A percentile compares a stretch with the other conserved stretches of the same genome.
Conservation (phyloP, 495 filamentous ascomycete species). For the Penicillium bovifimosum region DNA sequence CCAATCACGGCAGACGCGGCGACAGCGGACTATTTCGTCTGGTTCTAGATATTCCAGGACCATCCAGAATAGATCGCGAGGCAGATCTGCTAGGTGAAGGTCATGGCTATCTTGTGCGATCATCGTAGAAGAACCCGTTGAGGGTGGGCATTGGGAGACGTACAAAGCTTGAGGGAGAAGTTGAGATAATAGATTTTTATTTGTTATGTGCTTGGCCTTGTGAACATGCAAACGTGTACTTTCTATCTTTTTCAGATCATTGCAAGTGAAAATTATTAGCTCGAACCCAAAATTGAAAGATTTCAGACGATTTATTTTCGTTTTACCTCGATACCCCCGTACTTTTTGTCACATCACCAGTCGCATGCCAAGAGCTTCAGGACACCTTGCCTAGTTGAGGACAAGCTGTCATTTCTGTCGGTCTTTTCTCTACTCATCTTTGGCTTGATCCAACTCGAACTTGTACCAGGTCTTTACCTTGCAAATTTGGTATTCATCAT, state of each 20-base stretch:
- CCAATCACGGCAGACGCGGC: conserved; percentile 53
- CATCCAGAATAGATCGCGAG: conserved; percentile 42
- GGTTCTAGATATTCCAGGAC: conserved; percentile 41
- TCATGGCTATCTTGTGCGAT: conserved; percentile 6
- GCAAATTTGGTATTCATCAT: background rate
- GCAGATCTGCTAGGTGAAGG: conserved; percentile 32
- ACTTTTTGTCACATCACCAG: background rate
- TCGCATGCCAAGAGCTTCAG: conserved; percentile 45
- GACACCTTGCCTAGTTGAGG: conserved; percentile 38
- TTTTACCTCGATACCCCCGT: no score
- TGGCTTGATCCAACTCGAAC: background rate
- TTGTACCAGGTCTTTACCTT: background rate
- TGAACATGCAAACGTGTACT: background rate
- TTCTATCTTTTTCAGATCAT: background rate
- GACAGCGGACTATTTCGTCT: conserved; percentile 47
- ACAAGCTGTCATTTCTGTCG: background rate
- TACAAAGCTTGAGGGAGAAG: background rate
- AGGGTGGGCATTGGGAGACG: background rate
- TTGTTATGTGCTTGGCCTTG: no score
- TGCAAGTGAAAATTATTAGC: background rate
- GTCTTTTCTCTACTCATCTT: conserved; percentile 7
- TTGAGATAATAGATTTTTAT: no score
- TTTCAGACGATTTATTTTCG: no score
- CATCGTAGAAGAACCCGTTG: background rate
- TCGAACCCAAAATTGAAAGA: no score